These are phyloP conservation scores for Fragilaria crotonensis DNA, from an alignment of 108 stramenopile species.

Conservation along the genomic window DNA sequence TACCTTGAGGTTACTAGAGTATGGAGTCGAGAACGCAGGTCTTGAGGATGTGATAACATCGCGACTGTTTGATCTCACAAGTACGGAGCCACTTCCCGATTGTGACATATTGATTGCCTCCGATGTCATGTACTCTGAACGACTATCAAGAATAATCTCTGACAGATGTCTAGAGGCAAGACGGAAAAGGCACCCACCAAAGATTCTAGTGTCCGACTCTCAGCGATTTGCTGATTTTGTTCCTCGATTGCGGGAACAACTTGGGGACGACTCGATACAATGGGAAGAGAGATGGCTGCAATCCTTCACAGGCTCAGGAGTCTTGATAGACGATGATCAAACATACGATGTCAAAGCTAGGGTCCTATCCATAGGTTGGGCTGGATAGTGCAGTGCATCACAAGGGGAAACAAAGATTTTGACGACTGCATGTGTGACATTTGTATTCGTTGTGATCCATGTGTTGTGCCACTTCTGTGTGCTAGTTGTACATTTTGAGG, in stretches of 20 bases:
- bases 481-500: too few relatives aligned
- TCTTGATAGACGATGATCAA: constrained; percentile 69
- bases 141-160: constrained; percentile 52
- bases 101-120: constrained; percentile 63
- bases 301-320: constrained; percentile 55
- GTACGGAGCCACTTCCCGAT: constrained; percentile 20
- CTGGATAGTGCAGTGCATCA: constrained; percentile 2
- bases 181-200: constrained; percentile 8
- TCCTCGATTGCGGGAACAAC: constrained; percentile 18
- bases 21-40: constrained; percentile 35
- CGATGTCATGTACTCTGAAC: constrained; percentile 68
- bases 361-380: constrained; percentile 52
- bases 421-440: too few relatives aligned
- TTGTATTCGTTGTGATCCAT: too few relatives aligned
- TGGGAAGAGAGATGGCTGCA: constrained; percentile 37
- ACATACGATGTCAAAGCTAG: constrained; percentile 62
- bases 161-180: constrained; percentile 43
- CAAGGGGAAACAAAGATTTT: too few relatives aligned
- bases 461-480: too few relatives aligned
- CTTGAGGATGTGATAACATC: constrained; percentile 13
- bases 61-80: constrained; percentile 33
- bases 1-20: constrained; percentile 47
- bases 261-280: constrained; percentile 14
- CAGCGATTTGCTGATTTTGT: constrained; percentile 69
- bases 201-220: constrained; percentile 63